Base-by-base conservation (phyloP, 106 monocot genomes). In the Posidonia australis region DNA sequence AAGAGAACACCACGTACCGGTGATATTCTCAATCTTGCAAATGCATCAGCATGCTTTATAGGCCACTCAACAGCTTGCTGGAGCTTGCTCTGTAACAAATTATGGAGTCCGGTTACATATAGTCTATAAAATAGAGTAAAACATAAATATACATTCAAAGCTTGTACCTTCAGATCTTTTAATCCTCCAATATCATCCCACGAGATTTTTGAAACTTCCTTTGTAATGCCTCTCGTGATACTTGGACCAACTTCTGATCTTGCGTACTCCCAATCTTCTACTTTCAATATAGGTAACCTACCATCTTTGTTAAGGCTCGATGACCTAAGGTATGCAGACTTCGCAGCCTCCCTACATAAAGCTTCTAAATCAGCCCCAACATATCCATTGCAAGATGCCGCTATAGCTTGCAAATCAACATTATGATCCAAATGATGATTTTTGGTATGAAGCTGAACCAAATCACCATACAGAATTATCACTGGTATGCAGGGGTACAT, bases 131-230 rank as follows among this genome's bases (percentile, higher is more conserved):
- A 13, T 13, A 58, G 23, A 13, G 10, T 55, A 55, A 21, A 11
- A 55, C 12, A 24, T 14, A 58, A 7, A 25, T 58, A 23, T 14
- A 58, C 12, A n/a, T n/a, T n/a, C n/a, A n/a, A n/a, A 26, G 16
- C 23, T 27, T 29, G 27, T 58, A 96, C 94, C 84, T 96, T 96
- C 62, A 96, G 58, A 77, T 87, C 87, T 73, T 85, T 75, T 41
- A 96, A 56, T 46, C 90, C 94, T 71, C 90, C 96, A 70, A 96
- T 90, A 68, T 96, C 96, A 75, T 87, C 90, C 96, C 96, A 90
- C 42, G 86, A 76, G 17, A 90, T 84, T 45, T 80, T 78, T 41
- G 80, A 66, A 62, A 87, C 48, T 71, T 96, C 90, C 75, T 87
- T 96, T 27, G 78, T 70, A 28, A 87, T 70, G 36, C 90, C 96